Evolutionary conservation across 2,329 filamentous ascomycete genomes (phyloP), one percentile per base, ranked within the genome.

Genomic region (Tolypocladium pustulatum): DNA sequence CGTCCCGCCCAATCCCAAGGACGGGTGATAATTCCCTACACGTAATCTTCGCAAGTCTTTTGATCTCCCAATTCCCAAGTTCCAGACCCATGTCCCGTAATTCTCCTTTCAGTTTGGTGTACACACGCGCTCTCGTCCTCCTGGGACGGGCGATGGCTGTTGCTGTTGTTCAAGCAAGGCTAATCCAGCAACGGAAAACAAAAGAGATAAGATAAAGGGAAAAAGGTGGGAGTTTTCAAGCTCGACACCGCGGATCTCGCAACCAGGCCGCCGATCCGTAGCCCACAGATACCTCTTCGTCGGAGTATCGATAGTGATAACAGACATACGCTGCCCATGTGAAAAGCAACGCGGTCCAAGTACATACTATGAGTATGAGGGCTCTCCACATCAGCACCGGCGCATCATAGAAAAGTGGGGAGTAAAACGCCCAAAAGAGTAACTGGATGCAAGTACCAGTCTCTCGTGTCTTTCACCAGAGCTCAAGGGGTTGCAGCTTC

Each of bases 401-500:
- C 4, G 8, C 10, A 36, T 34, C 25, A 25, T 8, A 54, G 22
- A 32, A 30, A 30, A 15, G 22, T 46, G 38, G 37, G n/a, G 20
- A 32, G 17, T 15, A 27, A 43, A n/a, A 17, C 10, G 27, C 30
- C 15, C 43, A 55, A 53, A 22, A 4, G n/a, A 34, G 30, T 34
- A n/a, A 27, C 40, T 46, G 20, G 10, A 22, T 20, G 22, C 60
- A 64, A 65, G 52, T 65, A 63, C 61, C 56, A 54, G 52, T 27
- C 51, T 55, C 52, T 37, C 52, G 36, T 38, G 17, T 49, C 13
- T 61, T 57, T 58, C 60, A 60, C 3, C 8, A 17, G 20, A 53
- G 59, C 59, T 73, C 72, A 80, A 65, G 72, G 74, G 54, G 66
- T 69, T 22, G 73, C 69, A 38, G 78, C 79, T 71, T 86, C 79